phyloP scores from a whole-genome alignment of 2,329 filamentous ascomycete genomes.

The Neofusicoccum parvum region DNA sequence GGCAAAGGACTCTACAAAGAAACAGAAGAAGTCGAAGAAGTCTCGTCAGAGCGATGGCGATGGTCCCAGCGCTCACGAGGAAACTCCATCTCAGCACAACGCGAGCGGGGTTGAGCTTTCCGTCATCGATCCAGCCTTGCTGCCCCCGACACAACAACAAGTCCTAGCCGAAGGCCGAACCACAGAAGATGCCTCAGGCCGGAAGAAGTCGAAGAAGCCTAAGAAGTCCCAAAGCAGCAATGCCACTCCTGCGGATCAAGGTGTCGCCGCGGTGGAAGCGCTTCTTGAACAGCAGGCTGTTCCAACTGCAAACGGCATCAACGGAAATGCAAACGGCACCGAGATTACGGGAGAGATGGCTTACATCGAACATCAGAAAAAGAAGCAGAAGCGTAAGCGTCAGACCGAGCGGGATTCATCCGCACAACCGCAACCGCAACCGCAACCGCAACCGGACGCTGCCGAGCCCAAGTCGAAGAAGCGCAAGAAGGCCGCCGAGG shows the following conservation, averaged over 20 bases:
- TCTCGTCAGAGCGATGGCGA: not conserved
- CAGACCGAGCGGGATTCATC: not conserved
- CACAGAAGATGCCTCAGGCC: not conserved
- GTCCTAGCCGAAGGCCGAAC: not conserved
- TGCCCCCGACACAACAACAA: not conserved
- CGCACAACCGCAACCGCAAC: not conserved
- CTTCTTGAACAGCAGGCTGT: not conserved
- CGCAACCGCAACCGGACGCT: not conserved
- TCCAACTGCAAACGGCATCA: not conserved
- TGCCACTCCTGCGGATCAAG: not conserved
- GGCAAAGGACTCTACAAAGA: not conserved
- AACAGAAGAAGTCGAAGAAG: constrained; percentile 4
- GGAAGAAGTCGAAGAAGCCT: constrained; percentile 16
- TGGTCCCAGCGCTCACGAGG: not conserved
- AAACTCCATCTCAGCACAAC: not conserved
- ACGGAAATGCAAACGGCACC: not conserved
- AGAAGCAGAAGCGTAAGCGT: constrained; percentile 19
- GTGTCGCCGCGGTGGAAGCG: not conserved
- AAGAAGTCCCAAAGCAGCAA: not conserved
- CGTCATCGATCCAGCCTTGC: constrained; percentile 9
- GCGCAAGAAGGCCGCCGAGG: constrained; percentile 8
- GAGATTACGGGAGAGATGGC: constrained; percentile 9
- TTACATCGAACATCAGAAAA: constrained; percentile 17
- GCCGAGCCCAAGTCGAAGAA: constrained; percentile 8
- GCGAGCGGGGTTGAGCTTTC: not conserved